Conservation (phyloP, 176 grass and related monocot genomes). For the Oropetium thomaeum region DNA sequence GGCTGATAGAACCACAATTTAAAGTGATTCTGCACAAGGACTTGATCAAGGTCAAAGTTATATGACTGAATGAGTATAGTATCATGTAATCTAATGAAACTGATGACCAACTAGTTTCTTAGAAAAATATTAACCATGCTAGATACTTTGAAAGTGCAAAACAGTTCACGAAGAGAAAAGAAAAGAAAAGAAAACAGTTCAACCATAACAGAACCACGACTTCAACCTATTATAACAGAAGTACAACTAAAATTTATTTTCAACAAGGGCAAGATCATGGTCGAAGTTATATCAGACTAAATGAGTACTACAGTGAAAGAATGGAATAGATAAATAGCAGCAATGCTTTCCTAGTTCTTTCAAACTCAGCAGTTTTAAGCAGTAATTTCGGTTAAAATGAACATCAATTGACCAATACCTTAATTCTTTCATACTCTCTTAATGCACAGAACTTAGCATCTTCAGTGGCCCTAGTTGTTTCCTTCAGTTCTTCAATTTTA, state of each 20-base stretch:
- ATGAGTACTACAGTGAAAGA: not conserved
- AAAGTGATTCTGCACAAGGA: not conserved
- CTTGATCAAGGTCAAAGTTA: not conserved
- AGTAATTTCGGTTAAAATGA: constrained; percentile 3
- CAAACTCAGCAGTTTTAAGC: not conserved
- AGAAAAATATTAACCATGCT: constrained; percentile 9
- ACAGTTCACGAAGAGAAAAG: not conserved
- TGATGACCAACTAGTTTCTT: not conserved
- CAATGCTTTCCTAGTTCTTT: not conserved
- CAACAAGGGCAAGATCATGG: not conserved
- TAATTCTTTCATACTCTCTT: constrained; percentile 93
- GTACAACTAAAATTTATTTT: constrained; percentile 3
- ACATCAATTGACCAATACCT: constrained; percentile 46
- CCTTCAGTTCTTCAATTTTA: constrained; percentile 76
- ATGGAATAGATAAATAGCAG: not conserved
- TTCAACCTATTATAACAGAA: not conserved
- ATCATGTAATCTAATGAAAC: not conserved
- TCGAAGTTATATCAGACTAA: constrained; percentile 1
- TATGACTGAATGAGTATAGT: not conserved
- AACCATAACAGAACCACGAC: not conserved
- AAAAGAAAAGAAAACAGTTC: not conserved
- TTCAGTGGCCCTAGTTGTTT: constrained; percentile 87
- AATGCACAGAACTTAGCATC: constrained; percentile 81
- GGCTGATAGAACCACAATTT: not conserved
- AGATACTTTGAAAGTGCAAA: not conserved